Evolutionary conservation across 495 filamentous ascomycete genomes (phyloP), one percentile per base, ranked within the genome.

Genomic region (Aspergillus hancockii): DNA sequence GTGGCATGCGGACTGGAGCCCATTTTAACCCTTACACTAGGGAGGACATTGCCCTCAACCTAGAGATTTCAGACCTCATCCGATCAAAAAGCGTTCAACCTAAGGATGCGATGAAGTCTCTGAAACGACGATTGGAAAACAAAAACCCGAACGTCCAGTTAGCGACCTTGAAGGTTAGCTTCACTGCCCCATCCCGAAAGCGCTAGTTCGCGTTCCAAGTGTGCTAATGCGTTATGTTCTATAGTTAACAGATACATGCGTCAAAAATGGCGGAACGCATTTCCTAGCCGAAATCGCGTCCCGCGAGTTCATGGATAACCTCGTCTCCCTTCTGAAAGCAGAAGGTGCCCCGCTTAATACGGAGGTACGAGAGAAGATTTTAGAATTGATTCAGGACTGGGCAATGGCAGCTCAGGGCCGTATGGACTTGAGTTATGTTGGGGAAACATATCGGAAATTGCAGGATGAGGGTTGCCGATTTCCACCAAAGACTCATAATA

Each of bases 191-290:
- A 12, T 14, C 31, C 23, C 14, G 13, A 14, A 14, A 2, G 14
- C 38, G 38, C 14, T 21, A 14, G 43, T 21, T 31, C 1, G 52
- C 7, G 54, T 49, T 32, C 10, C 31, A 12, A 63, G 18, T 56
- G 34, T 34, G 43, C 64, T 67, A 41, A 74, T 49, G 30, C 43
- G 0, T 9, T 18, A 40, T 52, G 30, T 5, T 23, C 58, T 67
- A 49, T 47, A 86, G 87, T 88, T 98, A 59, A 97, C 93, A 31
- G 94, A 98, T 77, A 98, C 94, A 7, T 98, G 94, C 69, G 93
- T 98, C 31, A 98, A 98, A 74, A 98, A 98, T 75, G 94, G 94
- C 23, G 94, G 94, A 46, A 85, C 88, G n/a, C 94, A 98, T 74
- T 98, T 98, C 68, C 85, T 98, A 45, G 81, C 86, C 51, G 94